These are phyloP conservation scores for Chalaropsis thielavioides DNA, from an alignment of 2,329 filamentous ascomycete genomes.

Conservation along the genomic window DNA sequence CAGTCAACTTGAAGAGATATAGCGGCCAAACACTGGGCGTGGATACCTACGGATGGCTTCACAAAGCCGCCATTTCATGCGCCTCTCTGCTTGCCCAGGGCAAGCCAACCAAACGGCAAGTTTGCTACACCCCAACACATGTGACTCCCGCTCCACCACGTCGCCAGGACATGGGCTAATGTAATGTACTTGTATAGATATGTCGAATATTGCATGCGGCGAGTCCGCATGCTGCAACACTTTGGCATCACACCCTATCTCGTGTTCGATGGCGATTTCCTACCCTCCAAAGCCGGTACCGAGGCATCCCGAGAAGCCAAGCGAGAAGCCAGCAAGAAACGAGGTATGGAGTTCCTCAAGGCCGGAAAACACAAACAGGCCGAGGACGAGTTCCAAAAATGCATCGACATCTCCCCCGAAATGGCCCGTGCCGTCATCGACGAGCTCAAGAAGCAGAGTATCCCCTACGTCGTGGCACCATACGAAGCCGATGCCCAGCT, in stretches of 20 bases:
- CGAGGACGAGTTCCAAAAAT: slow-evolving; percentile 78
- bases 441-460: slow-evolving; percentile 63
- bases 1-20: slow-evolving; percentile 74
- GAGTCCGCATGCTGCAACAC: slow-evolving; percentile 84
- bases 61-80: slow-evolving; percentile 80
- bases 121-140: neutral
- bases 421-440: slow-evolving; percentile 91
- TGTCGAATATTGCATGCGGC: slow-evolving; percentile 77
- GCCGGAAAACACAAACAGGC: slow-evolving; percentile 72
- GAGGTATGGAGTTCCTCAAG: slow-evolving; percentile 64
- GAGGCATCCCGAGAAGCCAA: slow-evolving; percentile 63
- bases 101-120: slow-evolving; percentile 75
- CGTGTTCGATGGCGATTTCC: slow-evolving; percentile 88
- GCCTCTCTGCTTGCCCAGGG: slow-evolving; percentile 79
- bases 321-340: slow-evolving; percentile 60
- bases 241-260: slow-evolving; percentile 91
- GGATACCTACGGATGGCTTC: slow-evolving; percentile 96
- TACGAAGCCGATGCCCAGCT: slow-evolving; percentile 98
- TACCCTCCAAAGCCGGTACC: slow-evolving; percentile 84
- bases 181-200: slow-evolving; percentile 39
- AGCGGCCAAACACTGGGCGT: slow-evolving; percentile 80
- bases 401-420: slow-evolving; percentile 85
- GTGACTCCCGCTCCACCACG: no score
- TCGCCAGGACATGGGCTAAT: slow-evolving; percentile 9
- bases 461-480: slow-evolving; percentile 85